Base-by-base conservation (phyloP, 768 basidiomycete species). In the Rubroboletus pulcherrimus region DNA sequence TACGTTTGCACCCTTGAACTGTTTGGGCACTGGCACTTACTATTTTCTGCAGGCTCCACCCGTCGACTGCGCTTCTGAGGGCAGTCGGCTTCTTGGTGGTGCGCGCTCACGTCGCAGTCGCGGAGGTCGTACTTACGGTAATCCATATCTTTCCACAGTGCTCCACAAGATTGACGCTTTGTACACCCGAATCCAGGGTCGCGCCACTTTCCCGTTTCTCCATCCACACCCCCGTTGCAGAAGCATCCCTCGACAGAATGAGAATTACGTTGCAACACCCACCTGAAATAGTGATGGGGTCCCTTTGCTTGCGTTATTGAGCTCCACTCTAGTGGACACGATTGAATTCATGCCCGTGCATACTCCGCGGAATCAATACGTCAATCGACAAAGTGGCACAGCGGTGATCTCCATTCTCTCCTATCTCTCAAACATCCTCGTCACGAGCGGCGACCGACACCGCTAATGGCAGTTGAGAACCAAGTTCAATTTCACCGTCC, bases 391-490 rank as follows among this genome's bases (percentile, higher is more conserved):
- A 9, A 7, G 29, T 15, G 2, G 29, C 17, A 35, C 19, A 14
- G 3, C 39, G 30, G 31, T 19, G 12, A 38, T 21, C 42, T 43
- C 29, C 24, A 48, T 35, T 40, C 24, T 49, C 37, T 10, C 34
- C 14, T 24, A 34, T 21, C 29, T 33, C 29, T 41, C 30, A 54
- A 6, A 10, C 38, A 39, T 50, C 48, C 1, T 45, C 58, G 8
- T 41, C 42, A 31, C 49, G 37, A 14, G 39, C 38, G 29, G 64
- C 61, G 39, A 64, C 19, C 6, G 68, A 70, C 41, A 68, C 58
- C 4, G 31, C 54, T 56, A 76, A 63, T 5, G 72, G 74, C n/a
- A 76, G 29, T 49, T 71, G 74, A 34, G 63, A 63, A 26, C 70
- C 73, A 19, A 56, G 62, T 14, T 66, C 65, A 10, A 56, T 34